These are phyloP conservation scores for Linnemannia zychae DNA, from an alignment of 192 early-diverging fungal species.

Conservation along the genomic window DNA sequence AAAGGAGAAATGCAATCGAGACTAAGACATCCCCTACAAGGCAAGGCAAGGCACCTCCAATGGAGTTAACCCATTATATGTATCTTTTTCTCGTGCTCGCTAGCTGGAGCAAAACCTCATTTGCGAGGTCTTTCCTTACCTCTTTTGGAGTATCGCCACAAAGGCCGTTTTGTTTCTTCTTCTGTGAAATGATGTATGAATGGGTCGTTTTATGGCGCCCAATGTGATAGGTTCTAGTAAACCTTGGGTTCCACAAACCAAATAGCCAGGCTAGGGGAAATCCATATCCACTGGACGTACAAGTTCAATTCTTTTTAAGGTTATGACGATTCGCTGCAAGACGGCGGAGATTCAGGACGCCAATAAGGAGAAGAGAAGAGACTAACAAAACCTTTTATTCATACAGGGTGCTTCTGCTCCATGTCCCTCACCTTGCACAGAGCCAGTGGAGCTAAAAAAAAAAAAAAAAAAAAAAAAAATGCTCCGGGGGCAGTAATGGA, in stretches of 20 bases:
- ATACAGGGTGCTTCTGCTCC: neutral
- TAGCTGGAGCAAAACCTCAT: neutral
- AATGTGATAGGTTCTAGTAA: neutral
- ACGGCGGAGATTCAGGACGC: neutral
- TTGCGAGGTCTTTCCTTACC: neutral
- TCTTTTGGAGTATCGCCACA: neutral
- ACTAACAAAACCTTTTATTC: neutral
- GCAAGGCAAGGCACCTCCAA: neutral
- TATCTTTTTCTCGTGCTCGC: neutral
- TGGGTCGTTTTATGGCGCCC: neutral
- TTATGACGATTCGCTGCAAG: conserved; percentile 2
- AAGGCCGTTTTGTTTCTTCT: neutral
- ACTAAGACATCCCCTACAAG: neutral
- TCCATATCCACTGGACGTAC: neutral
- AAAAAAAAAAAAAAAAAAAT: neutral
- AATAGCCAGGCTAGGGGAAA: too few relatives aligned
- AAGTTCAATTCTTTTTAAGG: neutral
- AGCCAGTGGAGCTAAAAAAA: too few relatives aligned
- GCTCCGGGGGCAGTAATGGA: neutral
- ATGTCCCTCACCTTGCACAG: neutral
- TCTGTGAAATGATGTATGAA: neutral
- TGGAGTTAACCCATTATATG: neutral
- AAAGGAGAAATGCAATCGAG: neutral
- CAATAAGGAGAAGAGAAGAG: neutral
- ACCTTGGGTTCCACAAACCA: neutral